phyloP scores from a whole-genome alignment of 2,329 filamentous ascomycete genomes.

The Trichoderma simmonsii region DNA sequence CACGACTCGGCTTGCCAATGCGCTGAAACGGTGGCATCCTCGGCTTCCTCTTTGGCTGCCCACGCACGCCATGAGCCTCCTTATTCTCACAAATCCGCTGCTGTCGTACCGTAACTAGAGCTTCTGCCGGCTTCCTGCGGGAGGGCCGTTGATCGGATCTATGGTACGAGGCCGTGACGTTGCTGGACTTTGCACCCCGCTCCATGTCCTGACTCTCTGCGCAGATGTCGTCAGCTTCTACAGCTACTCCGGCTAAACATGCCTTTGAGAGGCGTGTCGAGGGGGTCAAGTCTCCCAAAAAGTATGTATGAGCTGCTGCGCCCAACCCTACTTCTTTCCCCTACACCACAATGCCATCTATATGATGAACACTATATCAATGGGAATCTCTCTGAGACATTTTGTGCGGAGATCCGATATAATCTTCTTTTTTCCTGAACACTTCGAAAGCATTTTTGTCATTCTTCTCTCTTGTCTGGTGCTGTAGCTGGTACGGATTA shows the following conservation, averaged over 20 bases:
- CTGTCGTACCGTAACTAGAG: constrained; percentile 18
- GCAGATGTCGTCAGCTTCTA: constrained; percentile 70
- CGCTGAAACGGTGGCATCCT: constrained; percentile 19
- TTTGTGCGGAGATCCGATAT: constrained; percentile 82
- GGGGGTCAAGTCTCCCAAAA: constrained; percentile 82
- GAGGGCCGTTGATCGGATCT: constrained; percentile 16
- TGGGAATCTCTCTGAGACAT: constrained; percentile 99
- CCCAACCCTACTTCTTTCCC: constrained; percentile 3
- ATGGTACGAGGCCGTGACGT: constrained; percentile 21
- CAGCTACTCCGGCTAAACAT: constrained; percentile 66
- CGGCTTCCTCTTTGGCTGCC: constrained; percentile 22
- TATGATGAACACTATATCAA: constrained; percentile 86
- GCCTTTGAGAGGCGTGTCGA: constrained; percentile 79
- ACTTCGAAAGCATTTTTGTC: background rate
- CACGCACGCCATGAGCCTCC: constrained; percentile 17
- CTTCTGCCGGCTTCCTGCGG: constrained; percentile 13
- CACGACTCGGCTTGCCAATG: constrained; percentile 22
- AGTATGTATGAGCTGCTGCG: constrained; percentile 54
- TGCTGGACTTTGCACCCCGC: constrained; percentile 3
- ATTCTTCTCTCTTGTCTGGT: constrained; percentile 2
- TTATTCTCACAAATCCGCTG: background rate
- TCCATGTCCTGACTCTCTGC: constrained; percentile 18
- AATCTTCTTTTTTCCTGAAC: constrained; percentile 55
- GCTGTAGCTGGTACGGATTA: background rate
- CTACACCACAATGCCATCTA: constrained; percentile 29